Conservation (phyloP, 2,329 filamentous ascomycete species). For the Didymellaceae sp. region DNA sequence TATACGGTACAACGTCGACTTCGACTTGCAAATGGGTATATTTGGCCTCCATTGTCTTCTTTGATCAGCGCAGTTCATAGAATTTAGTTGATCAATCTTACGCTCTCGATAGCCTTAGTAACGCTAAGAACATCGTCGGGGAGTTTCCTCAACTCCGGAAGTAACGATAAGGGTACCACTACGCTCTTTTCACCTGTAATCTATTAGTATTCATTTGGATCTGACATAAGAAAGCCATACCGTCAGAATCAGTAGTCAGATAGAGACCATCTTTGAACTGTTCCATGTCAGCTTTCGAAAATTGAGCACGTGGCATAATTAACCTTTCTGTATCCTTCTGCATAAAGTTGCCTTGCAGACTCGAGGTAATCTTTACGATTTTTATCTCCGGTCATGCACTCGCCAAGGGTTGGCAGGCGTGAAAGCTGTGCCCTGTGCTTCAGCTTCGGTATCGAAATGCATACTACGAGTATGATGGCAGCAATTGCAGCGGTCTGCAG, state of each 20-base stretch:
- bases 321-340: conserved; percentile 39
- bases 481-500: conserved; percentile 34
- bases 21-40: conserved; percentile 39
- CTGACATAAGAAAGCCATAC: no score
- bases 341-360: conserved; percentile 35
- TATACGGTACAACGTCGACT: conserved; percentile 21
- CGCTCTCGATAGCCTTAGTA: conserved; percentile 31
- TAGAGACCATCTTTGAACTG: conserved; percentile 41
- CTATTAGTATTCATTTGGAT: no score
- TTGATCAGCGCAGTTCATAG: neutral
- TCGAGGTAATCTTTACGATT: conserved; percentile 30
- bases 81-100: conserved; percentile 19
- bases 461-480: conserved; percentile 32
- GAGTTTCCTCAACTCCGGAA: conserved; percentile 43
- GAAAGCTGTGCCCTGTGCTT: conserved; percentile 30
- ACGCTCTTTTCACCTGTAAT: conserved; percentile 33
- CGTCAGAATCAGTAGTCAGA: conserved; percentile 29
- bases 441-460: conserved; percentile 29
- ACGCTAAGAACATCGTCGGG: conserved; percentile 45
- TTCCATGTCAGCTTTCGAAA: conserved; percentile 7
- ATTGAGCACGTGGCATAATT: neutral
- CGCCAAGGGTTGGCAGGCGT: conserved; percentile 31
- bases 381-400: conserved; percentile 22
- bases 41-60: conserved; percentile 37
- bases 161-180: conserved; percentile 35